Conservation (phyloP, 2,329 filamentous ascomycete species). For the Eutypa lata region DNA sequence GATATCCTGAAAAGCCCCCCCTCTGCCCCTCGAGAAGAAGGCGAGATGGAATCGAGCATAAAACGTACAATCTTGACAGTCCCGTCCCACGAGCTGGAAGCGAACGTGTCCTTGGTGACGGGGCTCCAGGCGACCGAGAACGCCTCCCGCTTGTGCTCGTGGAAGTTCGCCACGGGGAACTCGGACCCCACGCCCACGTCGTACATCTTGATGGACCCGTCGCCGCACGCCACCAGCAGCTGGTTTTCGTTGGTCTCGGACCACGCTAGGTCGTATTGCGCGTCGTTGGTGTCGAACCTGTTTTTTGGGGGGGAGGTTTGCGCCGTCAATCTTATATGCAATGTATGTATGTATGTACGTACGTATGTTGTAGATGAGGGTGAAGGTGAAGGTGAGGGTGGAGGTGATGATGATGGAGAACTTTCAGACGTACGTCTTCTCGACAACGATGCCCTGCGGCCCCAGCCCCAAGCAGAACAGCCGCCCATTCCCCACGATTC, state of each 20-base stretch:
- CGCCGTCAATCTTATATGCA: too few species aligned
- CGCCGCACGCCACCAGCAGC: conserved; percentile 81
- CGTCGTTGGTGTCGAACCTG: conserved; percentile 95
- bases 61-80: conserved; percentile 76
- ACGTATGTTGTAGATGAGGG: too few species aligned
- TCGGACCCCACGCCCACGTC: conserved; percentile 71
- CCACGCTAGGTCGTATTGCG: conserved; percentile 92
- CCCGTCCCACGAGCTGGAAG: conserved; percentile 93
- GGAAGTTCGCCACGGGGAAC: conserved; percentile 88
- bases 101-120: conserved; percentile 84
- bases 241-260: conserved; percentile 97
- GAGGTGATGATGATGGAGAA: too few species aligned
- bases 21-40: too few species aligned
- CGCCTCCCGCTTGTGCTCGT: conserved; percentile 89
- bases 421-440: conserved; percentile 74
- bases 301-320: too few species aligned
- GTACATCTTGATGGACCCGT: conserved; percentile 93
- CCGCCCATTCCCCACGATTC: conserved; percentile 92
- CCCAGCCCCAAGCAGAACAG: conserved; percentile 83
- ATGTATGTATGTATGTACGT: too few species aligned
- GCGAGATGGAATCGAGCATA: too few species aligned
- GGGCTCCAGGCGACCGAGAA: conserved; percentile 94
- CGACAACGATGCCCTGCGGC: conserved; percentile 74
- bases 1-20: too few species aligned
- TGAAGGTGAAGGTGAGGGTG: neutral